Base-by-base conservation (phyloP, 495 filamentous ascomycete species). In the Glutinoglossum americanum region DNA sequence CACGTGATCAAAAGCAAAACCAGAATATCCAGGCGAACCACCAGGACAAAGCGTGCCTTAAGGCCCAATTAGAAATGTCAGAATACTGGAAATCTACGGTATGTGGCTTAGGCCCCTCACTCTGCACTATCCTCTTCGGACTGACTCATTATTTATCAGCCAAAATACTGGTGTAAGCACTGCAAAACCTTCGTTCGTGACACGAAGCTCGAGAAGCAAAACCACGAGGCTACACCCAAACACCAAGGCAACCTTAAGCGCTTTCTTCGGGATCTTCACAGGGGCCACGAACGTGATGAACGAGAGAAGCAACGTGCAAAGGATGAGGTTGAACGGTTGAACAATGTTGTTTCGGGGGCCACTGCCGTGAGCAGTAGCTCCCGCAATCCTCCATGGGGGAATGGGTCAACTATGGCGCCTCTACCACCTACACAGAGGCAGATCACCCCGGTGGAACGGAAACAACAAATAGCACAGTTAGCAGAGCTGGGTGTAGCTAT, bases 71-170 rank as follows among this genome's bases (percentile, higher is more conserved):
- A 62, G 41, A 48, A 48, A 98, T 98, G 92, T 82, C 92, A 0
- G 93, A 96, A 78, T 90, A 95, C 70, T 98, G 92, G 92, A 97
- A 97, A 71, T 97, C 92, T 25, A 92, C 89, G n/a, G 80, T 80
- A 66, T 66, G 76, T 68, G 11, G 13, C 28, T 26, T 26, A 47
- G 15, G 21, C 44, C 44, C 44, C 13, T 4, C 3, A 23, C 6
- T 30, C 54, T 3, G 33, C 37, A 0, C 9, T 26, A n/a, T 19
- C 55, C 15, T 37, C 33, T 55, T 27, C 25, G 13, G 23, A 19
- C 25, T 0, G 27, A 39, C 37, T 27, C 1, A 37, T 59, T 70
- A 54, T 15, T 48, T 32, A 7, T 49, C 51, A 85, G 73, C 87
- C 89, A 11, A 89, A 81, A 67, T 87, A 89, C 73, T 97, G 88